Conservation (phyloP, 495 filamentous ascomycete species). For the Aspergillus heteromorphus region DNA sequence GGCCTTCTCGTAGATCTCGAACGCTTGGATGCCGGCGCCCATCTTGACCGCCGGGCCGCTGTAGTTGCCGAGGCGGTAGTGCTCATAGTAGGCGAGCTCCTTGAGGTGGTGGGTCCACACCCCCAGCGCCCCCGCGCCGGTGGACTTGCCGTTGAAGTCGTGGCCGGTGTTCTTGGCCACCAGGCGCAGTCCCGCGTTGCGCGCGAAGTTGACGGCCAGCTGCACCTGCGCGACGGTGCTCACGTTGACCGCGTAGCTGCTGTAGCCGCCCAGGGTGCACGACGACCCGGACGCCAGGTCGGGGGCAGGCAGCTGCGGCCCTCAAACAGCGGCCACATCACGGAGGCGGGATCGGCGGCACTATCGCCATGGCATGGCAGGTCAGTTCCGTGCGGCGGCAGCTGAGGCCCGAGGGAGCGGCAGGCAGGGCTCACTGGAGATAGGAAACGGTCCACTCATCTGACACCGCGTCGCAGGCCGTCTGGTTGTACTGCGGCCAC, state of each 20-base stretch:
- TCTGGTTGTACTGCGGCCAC: constrained; percentile 40
- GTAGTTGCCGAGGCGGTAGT: constrained; percentile 33
- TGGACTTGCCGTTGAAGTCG: constrained; percentile 56
- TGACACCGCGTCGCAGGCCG: constrained; percentile 29
- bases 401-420: too few relatives aligned
- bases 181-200: constrained; percentile 52
- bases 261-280: constrained; percentile 55
- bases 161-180: constrained; percentile 70
- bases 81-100: constrained; percentile 28
- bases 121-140: constrained; percentile 48
- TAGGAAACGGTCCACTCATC: constrained; percentile 25
- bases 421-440: constrained; percentile 22
- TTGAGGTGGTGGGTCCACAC: constrained; percentile 61
- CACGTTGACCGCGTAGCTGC: constrained; percentile 55
- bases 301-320: constrained; percentile 32
- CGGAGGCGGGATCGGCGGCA: constrained; percentile 31
- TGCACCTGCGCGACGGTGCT: constrained; percentile 51
- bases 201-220: constrained; percentile 57
- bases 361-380: too few relatives aligned
- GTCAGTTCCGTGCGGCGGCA: constrained; percentile 1
- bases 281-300: constrained; percentile 18
- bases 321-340: constrained; percentile 42
- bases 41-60: constrained; percentile 49
- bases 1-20: constrained; percentile 45
- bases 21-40: constrained; percentile 52